phyloP scores from a whole-genome alignment of 148 eudicot species.

The Tetragonia tetragonoides region DNA sequence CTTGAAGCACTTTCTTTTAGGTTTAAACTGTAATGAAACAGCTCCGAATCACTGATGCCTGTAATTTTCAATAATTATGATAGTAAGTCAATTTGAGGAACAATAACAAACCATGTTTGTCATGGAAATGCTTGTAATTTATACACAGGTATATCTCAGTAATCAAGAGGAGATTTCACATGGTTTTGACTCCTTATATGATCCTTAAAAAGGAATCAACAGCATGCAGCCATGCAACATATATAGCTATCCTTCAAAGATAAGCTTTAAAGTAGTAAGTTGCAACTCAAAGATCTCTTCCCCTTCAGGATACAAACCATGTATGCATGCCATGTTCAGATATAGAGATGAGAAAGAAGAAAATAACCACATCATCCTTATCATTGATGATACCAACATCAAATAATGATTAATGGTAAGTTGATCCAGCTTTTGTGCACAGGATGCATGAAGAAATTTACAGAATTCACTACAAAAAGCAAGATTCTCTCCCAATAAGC shows the following conservation, averaged over 20 bases:
- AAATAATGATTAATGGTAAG: neutral
- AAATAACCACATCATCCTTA: too few species aligned
- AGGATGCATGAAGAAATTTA: neutral
- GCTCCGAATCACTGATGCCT: conserved; percentile 59
- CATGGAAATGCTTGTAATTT: neutral
- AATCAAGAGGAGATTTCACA: neutral
- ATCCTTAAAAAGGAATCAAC: neutral
- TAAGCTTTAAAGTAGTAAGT: neutral
- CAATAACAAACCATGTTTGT: neutral
- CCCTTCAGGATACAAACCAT: neutral
- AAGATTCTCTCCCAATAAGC: neutral
- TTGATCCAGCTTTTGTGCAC: neutral
- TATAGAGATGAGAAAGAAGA: neutral
- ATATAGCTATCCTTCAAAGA: neutral
- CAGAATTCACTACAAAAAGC: neutral
- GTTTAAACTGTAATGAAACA: conserved; percentile 54
- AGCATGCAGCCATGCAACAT: neutral
- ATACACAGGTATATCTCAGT: neutral
- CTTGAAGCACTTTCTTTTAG: conserved; percentile 47
- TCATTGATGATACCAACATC: neutral
- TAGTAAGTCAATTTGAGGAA: conserved; percentile 6
- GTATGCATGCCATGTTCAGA: neutral
- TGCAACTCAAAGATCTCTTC: neutral
- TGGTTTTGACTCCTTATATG: neutral
- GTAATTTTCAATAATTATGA: conserved; percentile 12